A percentile compares a stretch with the other conserved stretches of the same genome.
Conservation (phyloP, 2,329 filamentous ascomycete species). For the Nemania abortiva region DNA sequence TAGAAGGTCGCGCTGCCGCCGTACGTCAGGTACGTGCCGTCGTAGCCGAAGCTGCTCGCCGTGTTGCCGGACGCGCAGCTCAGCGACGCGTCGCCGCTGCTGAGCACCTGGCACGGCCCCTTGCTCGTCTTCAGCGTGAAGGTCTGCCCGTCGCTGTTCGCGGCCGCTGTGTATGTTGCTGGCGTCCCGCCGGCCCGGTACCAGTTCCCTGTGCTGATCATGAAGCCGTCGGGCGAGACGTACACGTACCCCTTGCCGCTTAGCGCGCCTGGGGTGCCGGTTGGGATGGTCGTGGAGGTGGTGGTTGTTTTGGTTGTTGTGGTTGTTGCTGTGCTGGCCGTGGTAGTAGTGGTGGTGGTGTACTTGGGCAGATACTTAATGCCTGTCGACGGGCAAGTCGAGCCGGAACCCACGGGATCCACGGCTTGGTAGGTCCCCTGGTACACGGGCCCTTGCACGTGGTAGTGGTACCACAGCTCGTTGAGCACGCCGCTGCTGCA, state of each 20-base stretch:
- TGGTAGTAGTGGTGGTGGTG: slow-evolving; percentile 16
- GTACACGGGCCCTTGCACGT: slow-evolving; percentile 68
- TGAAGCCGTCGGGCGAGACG: slow-evolving; percentile 53
- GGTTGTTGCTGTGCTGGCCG: slow-evolving; percentile 15
- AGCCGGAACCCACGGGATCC: slow-evolving; percentile 64
- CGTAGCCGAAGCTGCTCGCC: slow-evolving; percentile 33
- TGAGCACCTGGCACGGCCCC: slow-evolving; percentile 35
- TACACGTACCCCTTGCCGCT: slow-evolving; percentile 71
- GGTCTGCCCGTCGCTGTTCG: slow-evolving; percentile 13
- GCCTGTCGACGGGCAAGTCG: slow-evolving; percentile 70
- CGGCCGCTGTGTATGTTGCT: slow-evolving; percentile 36
- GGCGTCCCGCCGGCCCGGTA: slow-evolving; percentile 37
- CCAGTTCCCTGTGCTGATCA: slow-evolving; percentile 37
- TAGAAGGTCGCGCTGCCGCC: slow-evolving; percentile 35
- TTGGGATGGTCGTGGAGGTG: slow-evolving; percentile 50
- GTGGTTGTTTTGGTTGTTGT: slow-evolving; percentile 13
- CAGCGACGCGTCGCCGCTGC: slow-evolving; percentile 30
- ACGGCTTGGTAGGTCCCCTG: slow-evolving; percentile 70
- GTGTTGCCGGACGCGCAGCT: slow-evolving; percentile 31
- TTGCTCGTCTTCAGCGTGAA: slow-evolving; percentile 39
- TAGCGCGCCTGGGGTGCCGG: slow-evolving; percentile 52
- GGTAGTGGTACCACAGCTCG: slow-evolving; percentile 74
- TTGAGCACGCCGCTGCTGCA: slow-evolving; percentile 62
- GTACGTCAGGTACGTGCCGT: slow-evolving; percentile 35
- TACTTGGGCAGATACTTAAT: slow-evolving; percentile 75